phyloP scores from a whole-genome alignment of 768 basidiomycete species.

The Candolleomyces eurysporus region DNA sequence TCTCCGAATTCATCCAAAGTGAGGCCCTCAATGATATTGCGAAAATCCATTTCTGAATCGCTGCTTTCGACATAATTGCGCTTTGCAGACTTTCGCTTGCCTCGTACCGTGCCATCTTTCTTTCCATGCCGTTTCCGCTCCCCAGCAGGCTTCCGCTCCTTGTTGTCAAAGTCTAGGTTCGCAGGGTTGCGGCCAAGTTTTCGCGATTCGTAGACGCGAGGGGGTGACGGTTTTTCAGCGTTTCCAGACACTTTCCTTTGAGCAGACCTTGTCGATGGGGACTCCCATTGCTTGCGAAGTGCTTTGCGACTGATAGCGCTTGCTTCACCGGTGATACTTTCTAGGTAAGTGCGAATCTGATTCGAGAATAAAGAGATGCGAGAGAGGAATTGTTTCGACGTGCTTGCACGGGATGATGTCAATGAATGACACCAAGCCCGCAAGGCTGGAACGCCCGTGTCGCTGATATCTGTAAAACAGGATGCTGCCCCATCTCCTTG shows the following conservation, averaged over 20 bases:
- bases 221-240: too few species aligned
- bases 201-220: too few species aligned
- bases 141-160: too few species aligned
- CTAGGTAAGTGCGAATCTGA: slow-evolving; percentile 34
- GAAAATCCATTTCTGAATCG: background rate
- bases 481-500: slow-evolving; percentile 57
- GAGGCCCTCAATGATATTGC: background rate
- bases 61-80: background rate
- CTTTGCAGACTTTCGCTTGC: too few species aligned
- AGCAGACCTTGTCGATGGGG: slow-evolving; percentile 13
- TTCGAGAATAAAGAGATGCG: slow-evolving; percentile 49
- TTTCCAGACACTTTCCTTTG: background rate
- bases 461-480: slow-evolving; percentile 48
- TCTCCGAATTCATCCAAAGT: background rate
- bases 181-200: too few species aligned
- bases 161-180: too few species aligned
- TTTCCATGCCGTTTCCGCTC: too few species aligned
- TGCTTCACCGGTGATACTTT: slow-evolving; percentile 44
- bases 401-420: slow-evolving; percentile 52
- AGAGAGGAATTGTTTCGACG: slow-evolving; percentile 39
- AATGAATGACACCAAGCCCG: slow-evolving; percentile 57
- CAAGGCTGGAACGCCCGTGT: slow-evolving; percentile 55
- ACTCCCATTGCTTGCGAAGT: slow-evolving; percentile 53
- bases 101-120: too few species aligned
- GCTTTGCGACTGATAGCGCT: slow-evolving; percentile 45